Percentiles rank a stretch among this genome's conserved stretches.
Conservation (phyloP, 208 protist genomes). For the Crithidia thermophila region DNA sequence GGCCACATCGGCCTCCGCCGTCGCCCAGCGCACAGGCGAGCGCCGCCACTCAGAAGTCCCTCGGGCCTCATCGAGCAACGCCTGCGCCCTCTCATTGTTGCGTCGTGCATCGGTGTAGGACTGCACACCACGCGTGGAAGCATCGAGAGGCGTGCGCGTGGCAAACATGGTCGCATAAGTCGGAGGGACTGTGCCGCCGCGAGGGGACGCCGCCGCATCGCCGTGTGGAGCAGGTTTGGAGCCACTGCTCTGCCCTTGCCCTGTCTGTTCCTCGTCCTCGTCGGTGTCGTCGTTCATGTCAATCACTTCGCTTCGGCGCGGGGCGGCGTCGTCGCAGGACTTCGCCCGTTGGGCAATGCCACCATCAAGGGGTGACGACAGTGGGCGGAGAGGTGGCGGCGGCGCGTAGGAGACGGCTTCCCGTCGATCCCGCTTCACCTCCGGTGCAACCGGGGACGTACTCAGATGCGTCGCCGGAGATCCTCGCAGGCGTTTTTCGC, state of each 20-base stretch:
- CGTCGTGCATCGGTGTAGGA: neutral
- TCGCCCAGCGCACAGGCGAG: conserved; percentile 24
- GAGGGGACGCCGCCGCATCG: neutral
- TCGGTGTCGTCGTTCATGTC: conserved; percentile 20
- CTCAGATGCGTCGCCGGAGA: neutral
- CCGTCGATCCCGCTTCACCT: conserved; percentile 25
- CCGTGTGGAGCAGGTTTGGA: too few relatives aligned
- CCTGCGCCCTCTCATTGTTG: conserved; percentile 20
- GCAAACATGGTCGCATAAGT: neutral
- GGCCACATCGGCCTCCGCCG: neutral
- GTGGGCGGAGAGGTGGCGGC: conserved; percentile 7
- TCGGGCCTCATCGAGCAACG: neutral
- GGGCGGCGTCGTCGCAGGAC: neutral
- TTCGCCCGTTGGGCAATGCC: neutral
- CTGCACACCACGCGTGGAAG: neutral
- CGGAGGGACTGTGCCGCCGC: neutral
- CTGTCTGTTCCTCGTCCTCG: neutral
- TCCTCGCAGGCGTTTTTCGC: conserved; percentile 21
- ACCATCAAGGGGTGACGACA: neutral
- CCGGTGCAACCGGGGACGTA: conserved; percentile 15
- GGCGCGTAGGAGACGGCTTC: conserved; percentile 5
- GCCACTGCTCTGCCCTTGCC: too few relatives aligned
- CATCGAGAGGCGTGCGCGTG: neutral
- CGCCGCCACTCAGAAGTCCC: conserved; percentile 1
- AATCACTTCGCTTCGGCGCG: conserved; percentile 22